These are phyloP conservation scores for Dovyalis caffra DNA, from an alignment of 345 rosid genomes.

Conservation along the genomic window DNA sequence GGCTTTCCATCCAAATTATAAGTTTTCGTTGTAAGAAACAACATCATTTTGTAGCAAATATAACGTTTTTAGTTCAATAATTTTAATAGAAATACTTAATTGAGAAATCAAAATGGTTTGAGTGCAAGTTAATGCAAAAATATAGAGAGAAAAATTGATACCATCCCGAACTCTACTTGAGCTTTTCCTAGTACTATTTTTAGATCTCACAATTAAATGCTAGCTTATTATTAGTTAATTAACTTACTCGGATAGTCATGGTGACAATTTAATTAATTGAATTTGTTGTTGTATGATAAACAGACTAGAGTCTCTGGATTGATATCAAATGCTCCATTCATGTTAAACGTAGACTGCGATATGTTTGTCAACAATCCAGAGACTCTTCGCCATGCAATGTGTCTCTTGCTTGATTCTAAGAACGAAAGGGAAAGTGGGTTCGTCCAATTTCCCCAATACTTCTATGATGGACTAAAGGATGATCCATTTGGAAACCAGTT, in stretches of 20 bases:
- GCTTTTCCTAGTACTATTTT: too few species aligned
- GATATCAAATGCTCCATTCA: conserved; percentile 70
- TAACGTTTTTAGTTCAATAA: too few species aligned
- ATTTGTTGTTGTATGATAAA: neutral
- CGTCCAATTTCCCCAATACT: conserved; percentile 54
- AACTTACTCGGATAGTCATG: neutral
- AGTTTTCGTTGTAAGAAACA: too few species aligned
- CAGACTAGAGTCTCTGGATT: conserved; percentile 68
- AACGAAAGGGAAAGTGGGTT: conserved; percentile 33
- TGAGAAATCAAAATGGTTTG: too few species aligned
- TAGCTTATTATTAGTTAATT: too few species aligned
- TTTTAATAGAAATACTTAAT: too few species aligned
- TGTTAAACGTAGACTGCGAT: conserved; percentile 80
- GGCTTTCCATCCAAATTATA: too few species aligned
- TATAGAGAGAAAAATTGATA: too few species aligned
- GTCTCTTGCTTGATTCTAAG: conserved; percentile 33
- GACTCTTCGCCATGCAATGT: conserved; percentile 49
- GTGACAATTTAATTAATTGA: neutral
- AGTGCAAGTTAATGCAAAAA: too few species aligned
- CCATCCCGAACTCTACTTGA: too few species aligned
- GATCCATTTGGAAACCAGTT: conserved; percentile 41
- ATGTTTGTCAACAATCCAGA: conserved; percentile 59
- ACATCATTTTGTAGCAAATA: too few species aligned
- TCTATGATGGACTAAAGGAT: conserved; percentile 37
- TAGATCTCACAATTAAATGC: too few species aligned